A percentile compares a stretch with the other conserved stretches of the same genome.
phyloP scores from a whole-genome alignment of 176 grass and related monocot species.

The Oryza nivara region DNA sequence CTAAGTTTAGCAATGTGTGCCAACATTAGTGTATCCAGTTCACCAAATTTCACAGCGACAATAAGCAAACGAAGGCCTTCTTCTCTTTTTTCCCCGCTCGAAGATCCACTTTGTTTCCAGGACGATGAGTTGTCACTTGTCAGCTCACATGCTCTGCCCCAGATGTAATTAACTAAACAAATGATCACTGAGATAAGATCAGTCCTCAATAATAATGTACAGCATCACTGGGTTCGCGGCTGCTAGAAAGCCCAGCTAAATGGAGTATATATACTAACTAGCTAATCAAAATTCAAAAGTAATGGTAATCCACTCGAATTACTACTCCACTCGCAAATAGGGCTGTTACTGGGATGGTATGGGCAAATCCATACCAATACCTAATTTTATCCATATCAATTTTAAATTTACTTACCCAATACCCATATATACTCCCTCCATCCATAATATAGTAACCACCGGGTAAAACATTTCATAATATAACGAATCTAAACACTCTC shows the following conservation, averaged over 20 bases:
- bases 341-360: neutral
- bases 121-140: conserved; percentile 34
- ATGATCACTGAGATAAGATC: conserved; percentile 8
- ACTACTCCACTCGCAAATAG: neutral
- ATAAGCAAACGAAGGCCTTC: too few species aligned
- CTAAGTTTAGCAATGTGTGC: too few species aligned
- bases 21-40: neutral
- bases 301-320: neutral
- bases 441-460: too few species aligned
- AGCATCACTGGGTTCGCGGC: neutral
- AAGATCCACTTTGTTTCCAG: neutral
- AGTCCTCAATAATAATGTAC: neutral
- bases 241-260: neutral
- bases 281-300: neutral
- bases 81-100: neutral
- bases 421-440: too few species aligned
- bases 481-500: too few species aligned
- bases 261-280: neutral
- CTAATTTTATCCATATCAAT: neutral
- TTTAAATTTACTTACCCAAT: too few species aligned
- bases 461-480: too few species aligned
- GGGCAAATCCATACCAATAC: neutral
- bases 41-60: neutral
- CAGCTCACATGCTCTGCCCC: conserved; percentile 27
- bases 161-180: neutral